phyloP scores from a whole-genome alignment of 345 rosid genomes.

The Brassica cretica region DNA sequence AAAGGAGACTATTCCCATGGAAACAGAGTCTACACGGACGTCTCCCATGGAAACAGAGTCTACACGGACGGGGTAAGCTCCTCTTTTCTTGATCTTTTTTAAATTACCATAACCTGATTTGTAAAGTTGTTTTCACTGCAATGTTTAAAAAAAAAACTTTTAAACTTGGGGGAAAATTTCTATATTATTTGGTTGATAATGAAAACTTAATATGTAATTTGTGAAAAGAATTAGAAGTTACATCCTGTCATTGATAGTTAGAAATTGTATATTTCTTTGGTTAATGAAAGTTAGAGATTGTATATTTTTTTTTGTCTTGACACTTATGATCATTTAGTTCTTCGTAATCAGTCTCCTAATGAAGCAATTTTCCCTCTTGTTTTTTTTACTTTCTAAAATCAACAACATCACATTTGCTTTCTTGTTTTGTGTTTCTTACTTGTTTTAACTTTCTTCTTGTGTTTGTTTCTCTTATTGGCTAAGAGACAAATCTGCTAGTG shows the following conservation, averaged over 20 bases:
- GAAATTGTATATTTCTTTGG: no score
- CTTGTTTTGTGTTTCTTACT: no score
- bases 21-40: neutral
- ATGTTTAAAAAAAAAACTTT: neutral
- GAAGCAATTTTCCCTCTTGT: neutral
- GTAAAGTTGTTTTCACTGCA: neutral
- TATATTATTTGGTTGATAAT: neutral
- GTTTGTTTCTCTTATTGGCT: neutral
- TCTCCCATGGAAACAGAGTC: neutral
- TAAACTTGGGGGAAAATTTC: neutral
- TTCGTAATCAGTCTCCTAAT: neutral
- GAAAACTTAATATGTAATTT: neutral
- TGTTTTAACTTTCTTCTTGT: neutral
- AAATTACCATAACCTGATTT: neutral
- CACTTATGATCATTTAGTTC: neutral
- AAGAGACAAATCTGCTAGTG: no score
- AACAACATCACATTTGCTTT: no score
- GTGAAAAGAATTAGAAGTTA: neutral
- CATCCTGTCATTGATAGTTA: neutral
- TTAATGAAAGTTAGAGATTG: no score
- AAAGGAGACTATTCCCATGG: neutral
- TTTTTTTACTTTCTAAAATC: neutral
- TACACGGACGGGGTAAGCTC: neutral
- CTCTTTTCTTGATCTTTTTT: neutral
- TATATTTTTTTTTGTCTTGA: neutral